Base-by-base conservation (phyloP, 768 basidiomycete genomes). In the Hypholoma sublateritium region DNA sequence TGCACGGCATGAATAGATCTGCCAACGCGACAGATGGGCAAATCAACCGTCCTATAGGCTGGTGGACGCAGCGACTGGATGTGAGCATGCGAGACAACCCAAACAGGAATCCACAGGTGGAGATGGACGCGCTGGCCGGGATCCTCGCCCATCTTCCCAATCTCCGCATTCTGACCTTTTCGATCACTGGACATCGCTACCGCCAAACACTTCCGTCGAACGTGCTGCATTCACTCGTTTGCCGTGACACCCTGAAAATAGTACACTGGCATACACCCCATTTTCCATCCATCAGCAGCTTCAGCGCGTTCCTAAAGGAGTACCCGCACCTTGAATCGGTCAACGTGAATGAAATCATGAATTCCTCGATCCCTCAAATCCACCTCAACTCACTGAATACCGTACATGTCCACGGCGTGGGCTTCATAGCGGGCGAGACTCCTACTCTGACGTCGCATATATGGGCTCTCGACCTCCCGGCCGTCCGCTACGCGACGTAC, bases 21-120 rank as follows among this genome's bases (percentile, higher is more conserved):
- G 19, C 36, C 34, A 16, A 45, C 7, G n/a, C n/a, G 5, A 14
- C 19, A 16, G 16, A 45, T 5, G 17, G 14, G 14, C 5, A 54
- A 55, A 9, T 28, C 32, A 9, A 14, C 46, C 8, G 3, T 14
- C 2, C 2, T 53, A 16, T 60, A 13, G 66, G 66, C 6, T 67
- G 63, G 68, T 66, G 66, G 59, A 66, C 65, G 3, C 59, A 59
- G 39, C 65, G 66, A 11, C 54, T 69, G 21, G 68, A 69, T 22
- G 62, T 65, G 22, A 41, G 52, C 32, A 45, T 64, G 41, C 44
- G 63, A 39, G 62, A 67, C 42, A 14, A 11, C 4, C 35, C 22
- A 7, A 22, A 59, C 11, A 12, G 2, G 22, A 22, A 58, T 7
- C 32, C 28, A 16, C 2, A 47, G 8, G 43, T 43, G 4, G 47